phyloP scores from a whole-genome alignment of 306 rosid species.

The Cucurbita argyrosperma region DNA sequence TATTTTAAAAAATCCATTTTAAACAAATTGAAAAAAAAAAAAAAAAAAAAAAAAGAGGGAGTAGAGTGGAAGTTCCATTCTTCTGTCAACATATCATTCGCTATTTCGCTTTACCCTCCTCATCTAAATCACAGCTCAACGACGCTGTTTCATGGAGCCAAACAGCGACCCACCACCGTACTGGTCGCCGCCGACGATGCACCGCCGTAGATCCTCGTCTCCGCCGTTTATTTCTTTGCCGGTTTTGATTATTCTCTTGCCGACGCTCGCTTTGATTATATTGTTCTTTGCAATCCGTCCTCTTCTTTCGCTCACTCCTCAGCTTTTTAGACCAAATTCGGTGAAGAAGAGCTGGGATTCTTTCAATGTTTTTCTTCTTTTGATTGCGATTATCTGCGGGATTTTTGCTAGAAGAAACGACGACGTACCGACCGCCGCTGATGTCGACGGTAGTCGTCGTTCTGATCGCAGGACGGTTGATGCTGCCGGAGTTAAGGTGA shows the following conservation, averaged over 20 bases:
- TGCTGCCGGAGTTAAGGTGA: not conserved
- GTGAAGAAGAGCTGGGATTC: conserved; percentile 73
- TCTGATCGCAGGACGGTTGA: conserved; percentile 3
- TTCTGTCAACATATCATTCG: conserved; percentile 5
- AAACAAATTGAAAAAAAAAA: not conserved
- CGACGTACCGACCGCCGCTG: conserved; percentile 17
- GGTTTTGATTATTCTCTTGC: conserved; percentile 49
- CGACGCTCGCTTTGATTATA: conserved; percentile 28
- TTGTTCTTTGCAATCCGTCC: conserved; percentile 50
- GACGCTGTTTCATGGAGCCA: not conserved
- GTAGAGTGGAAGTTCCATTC: conserved; percentile 4
- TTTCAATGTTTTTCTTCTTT: conserved; percentile 47
- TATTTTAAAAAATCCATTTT: not conserved
- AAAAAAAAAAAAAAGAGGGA: not conserved
- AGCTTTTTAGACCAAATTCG: conserved; percentile 29
- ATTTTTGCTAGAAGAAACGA: conserved; percentile 46
- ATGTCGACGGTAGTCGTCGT: not conserved
- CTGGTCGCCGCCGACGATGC: conserved; percentile 22
- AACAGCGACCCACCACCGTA: conserved; percentile 11
- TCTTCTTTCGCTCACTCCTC: conserved; percentile 36
- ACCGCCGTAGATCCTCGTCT: conserved; percentile 28
- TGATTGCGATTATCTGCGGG: conserved; percentile 55
- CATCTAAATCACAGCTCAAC: conserved; percentile 3
- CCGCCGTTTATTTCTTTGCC: conserved; percentile 45
- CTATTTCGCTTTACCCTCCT: not conserved